Percentiles rank a stretch among this genome's conserved stretches.
These are phyloP conservation scores for Xylaria nigripes DNA, from an alignment of 495 filamentous ascomycete genomes.

Conservation along the genomic window DNA sequence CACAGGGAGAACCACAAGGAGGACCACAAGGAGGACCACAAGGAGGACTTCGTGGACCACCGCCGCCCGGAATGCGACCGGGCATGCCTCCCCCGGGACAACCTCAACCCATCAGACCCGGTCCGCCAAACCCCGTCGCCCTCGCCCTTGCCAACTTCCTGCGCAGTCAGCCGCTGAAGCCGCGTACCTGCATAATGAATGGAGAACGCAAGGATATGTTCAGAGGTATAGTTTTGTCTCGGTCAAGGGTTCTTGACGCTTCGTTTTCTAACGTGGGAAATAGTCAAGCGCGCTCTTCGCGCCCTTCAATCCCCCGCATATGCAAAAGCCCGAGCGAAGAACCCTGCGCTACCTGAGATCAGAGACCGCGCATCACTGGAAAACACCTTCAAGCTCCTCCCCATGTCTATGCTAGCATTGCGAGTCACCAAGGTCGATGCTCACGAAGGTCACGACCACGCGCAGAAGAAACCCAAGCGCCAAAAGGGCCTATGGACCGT, in stretches of 20 bases:
- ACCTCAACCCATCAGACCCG: slow-evolving; percentile 54
- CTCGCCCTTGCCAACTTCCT: slow-evolving; percentile 87
- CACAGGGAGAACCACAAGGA: slow-evolving; percentile 16
- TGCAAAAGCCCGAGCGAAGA: slow-evolving; percentile 77
- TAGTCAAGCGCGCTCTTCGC: slow-evolving; percentile 95
- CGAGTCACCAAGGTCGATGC: slow-evolving; percentile 78
- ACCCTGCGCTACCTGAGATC: slow-evolving; percentile 79
- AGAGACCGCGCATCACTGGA: slow-evolving; percentile 79
- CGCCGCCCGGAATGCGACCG: slow-evolving; percentile 18
- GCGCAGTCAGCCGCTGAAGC: slow-evolving; percentile 75
- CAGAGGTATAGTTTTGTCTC: slow-evolving; percentile 51
- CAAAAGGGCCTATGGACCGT: slow-evolving; percentile 96
- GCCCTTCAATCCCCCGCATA: slow-evolving; percentile 87
- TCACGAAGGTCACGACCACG: slow-evolving; percentile 61
- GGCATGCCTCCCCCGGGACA: slow-evolving; percentile 35
- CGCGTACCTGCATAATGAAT: slow-evolving; percentile 84
- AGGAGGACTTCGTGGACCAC: slow-evolving; percentile 15
- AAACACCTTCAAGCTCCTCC: slow-evolving; percentile 90
- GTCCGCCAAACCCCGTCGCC: slow-evolving; percentile 78
- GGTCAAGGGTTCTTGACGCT: neutral
- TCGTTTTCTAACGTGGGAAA: slow-evolving; percentile 7
- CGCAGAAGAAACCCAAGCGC: slow-evolving; percentile 69
- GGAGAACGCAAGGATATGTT: slow-evolving; percentile 99
- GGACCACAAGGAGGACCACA: slow-evolving; percentile 21
- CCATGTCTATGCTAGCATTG: slow-evolving; percentile 88